phyloP scores from a whole-genome alignment of 768 basidiomycete genomes.

The Termitomyces titanicus region DNA sequence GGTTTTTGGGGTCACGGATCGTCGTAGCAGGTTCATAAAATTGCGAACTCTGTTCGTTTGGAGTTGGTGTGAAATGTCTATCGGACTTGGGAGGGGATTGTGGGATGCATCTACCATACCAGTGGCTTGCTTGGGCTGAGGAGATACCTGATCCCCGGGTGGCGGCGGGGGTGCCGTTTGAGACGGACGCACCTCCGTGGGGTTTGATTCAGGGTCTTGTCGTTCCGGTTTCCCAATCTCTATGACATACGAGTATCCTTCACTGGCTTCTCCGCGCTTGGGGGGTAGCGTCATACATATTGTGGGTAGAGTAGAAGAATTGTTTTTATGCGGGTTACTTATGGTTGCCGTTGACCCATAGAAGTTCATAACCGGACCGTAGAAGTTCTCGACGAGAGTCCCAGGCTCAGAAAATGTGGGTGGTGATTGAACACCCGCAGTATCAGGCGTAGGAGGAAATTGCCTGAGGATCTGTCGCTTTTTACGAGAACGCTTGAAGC shows the following conservation, averaged over 20 bases:
- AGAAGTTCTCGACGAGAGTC: neutral
- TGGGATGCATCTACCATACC: neutral
- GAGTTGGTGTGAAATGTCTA: neutral
- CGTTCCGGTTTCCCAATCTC: neutral
- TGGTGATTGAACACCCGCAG: neutral
- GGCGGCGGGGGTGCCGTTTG: neutral
- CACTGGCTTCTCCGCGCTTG: neutral
- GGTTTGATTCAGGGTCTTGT: neutral
- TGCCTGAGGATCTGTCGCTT: neutral
- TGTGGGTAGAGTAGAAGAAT: neutral
- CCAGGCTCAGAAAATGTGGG: neutral
- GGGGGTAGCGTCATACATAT: neutral
- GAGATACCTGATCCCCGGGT: neutral
- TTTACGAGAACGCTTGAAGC: neutral
- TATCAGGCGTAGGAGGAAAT: neutral
- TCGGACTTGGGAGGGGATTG: neutral
- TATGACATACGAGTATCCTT: neutral
- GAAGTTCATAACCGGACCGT: slow-evolving; percentile 1
- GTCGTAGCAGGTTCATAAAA: neutral
- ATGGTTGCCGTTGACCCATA: neutral
- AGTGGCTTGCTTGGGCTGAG: neutral
- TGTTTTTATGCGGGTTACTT: neutral
- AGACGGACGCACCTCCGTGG: neutral
- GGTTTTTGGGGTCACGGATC: too few species aligned
- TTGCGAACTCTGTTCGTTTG: neutral